Evolutionary conservation across 2,329 filamentous ascomycete genomes (phyloP), one percentile per base, ranked within the genome.

Genomic region (Dothidotthia symphoricarpi): DNA sequence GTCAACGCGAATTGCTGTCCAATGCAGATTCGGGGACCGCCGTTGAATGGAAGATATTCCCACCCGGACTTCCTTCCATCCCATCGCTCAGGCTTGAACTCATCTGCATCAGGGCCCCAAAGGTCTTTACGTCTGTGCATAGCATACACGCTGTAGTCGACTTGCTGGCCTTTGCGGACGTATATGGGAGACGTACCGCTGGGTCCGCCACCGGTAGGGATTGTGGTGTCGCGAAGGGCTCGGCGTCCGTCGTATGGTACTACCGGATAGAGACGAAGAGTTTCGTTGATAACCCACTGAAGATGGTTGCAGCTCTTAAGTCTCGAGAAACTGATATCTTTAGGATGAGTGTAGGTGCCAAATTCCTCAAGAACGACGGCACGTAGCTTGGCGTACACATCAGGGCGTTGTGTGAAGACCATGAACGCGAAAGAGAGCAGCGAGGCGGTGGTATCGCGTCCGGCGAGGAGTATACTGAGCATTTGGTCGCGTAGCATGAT

Each of bases 371-470:
- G 32, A 5, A 70, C 53, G 25, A 61, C 64, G 5, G 52, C 43
- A 17, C 74, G 41, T 49, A 69, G 47, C 47, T 64, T 45, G 37
- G 47, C 30, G 57, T 63, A 51, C 36, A 65, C 47, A 3, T 55
- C 52, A 3, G 68, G 65, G 27, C 68, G 64, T n/a, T 68, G 55
- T 12, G 62, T 63, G 36, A 68, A 49, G 14, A 51, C 30, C 31
- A 59, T 49, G 41, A 95, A 75, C 29, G 81, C 75, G 81, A 86
- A 95, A 0, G 82, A 85, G 0, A 96, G 75, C 0, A 86, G 86
- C 1, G 75, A 78, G 22, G 89, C 88, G 0, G 90, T 95, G 12
- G 89, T 95, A 64, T 96, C 90, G 27, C 86, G 78, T 6, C 88
- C 88, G 1, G 90, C 90, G 6, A 95, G 77, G 2, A 95, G 77